Base-by-base conservation (phyloP, 192 early-diverging fungal genomes). In the Polychytrium aggregatum region DNA sequence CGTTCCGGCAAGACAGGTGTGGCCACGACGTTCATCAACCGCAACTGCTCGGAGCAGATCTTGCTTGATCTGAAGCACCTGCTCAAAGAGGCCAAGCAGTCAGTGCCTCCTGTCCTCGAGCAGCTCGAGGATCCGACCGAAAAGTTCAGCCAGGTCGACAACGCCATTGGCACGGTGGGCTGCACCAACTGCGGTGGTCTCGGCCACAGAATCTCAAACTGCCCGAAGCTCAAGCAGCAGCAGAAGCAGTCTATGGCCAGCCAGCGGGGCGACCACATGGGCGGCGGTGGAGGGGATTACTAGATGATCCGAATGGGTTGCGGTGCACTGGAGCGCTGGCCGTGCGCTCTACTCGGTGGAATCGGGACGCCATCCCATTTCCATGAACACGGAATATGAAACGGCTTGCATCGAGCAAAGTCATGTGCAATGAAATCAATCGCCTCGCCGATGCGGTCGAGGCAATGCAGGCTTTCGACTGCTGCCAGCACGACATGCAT, bases 21-120 rank as follows among this genome's bases (percentile, higher is more conserved):
- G 1, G 92, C 95, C 0, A 98, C 95, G 0, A 97, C 95, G 14
- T 98, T 98, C 63, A 92, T 98, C 53, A 94, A 95, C 60, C 54
- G 66, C 8, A 85, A 81, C 44, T 91, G 85, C 21, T 87, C 91
- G 0, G 87, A 95, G 55, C 89, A 94, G 50, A 90, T 98, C 45
- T 64, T 92, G 47, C 61, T 97, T 8, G 93, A 98, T 71, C 69
- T 97, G 50, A 98, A 98, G 63, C 86, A 95, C 44, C 62, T 97
- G 24, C 65, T 96, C 18, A 60, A 65, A 22, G 92, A 97, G 59
- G 93, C 92, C 41, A 89, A 91, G 65, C 95, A 98, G 53, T 67
- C 78, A 2, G 83, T 98, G 17, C 94, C 92, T 16, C 89, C 89
- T 0, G 82, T 90, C 28, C 52, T 98, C 41, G 73, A 82, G 40